Percentiles rank a stretch among this genome's conserved stretches.
Conservation (phyloP, 306 rosid species). For the Lathyrus sativus region DNA sequence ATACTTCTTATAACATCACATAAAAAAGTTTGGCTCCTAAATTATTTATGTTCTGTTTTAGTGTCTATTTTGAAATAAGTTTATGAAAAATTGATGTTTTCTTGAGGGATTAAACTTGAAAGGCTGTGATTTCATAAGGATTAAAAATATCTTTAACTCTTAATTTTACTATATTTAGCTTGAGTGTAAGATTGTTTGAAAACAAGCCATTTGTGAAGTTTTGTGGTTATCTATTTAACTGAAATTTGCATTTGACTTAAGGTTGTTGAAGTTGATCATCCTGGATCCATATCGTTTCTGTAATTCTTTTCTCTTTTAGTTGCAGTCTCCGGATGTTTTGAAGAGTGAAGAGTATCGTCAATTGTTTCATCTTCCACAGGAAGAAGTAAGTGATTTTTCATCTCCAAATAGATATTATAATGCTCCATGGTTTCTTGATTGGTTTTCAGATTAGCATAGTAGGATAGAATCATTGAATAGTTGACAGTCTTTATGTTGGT, state of each 20-base stretch:
- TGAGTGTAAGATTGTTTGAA: not conserved
- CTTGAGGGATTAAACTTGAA: not conserved
- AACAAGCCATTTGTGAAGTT: conserved; percentile 13
- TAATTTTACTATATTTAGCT: conserved; percentile 6
- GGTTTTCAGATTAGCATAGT: conserved; percentile 20
- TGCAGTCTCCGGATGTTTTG: conserved; percentile 51
- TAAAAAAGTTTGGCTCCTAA: not conserved
- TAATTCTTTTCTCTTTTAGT: conserved; percentile 7
- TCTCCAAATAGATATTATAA: conserved; percentile 8
- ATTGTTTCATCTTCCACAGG: conserved; percentile 86
- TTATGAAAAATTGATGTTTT: too few relatives aligned
- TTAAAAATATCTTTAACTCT: not conserved
- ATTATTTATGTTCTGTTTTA: not conserved
- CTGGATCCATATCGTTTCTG: not conserved
- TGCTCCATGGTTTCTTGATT: conserved; percentile 9
- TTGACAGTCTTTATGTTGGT: conserved; percentile 26
- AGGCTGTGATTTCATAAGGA: not conserved
- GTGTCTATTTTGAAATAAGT: too few relatives aligned
- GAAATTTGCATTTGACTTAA: conserved; percentile 13
- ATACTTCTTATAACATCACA: not conserved
- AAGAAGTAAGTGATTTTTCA: conserved; percentile 70
- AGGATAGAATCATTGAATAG: conserved; percentile 12
- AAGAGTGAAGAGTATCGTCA: conserved; percentile 96
- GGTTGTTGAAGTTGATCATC: conserved; percentile 12
- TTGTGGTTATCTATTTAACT: conserved; percentile 13